These are phyloP conservation scores for Withania somnifera DNA, from an alignment of 305 asterid genomes.

Conservation along the genomic window DNA sequence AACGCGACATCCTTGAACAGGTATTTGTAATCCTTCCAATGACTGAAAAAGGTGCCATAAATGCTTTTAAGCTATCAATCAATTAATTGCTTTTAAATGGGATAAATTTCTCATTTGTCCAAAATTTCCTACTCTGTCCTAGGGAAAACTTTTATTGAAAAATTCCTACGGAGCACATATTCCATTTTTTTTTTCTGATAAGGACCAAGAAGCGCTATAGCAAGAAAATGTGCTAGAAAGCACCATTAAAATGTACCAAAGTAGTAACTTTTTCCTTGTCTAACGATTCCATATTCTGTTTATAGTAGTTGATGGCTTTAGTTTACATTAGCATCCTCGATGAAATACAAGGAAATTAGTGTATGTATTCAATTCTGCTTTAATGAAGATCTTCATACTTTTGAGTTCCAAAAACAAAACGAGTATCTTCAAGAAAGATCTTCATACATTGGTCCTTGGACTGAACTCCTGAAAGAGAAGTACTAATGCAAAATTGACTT, in stretches of 20 bases:
- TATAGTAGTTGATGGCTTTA: background rate
- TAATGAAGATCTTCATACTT: background rate
- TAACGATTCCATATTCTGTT: background rate
- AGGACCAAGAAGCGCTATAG: background rate
- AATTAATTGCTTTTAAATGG: background rate
- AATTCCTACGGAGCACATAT: background rate
- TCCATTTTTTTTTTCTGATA: background rate
- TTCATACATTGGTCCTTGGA: background rate
- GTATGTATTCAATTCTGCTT: background rate
- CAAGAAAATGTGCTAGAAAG: background rate
- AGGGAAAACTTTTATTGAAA: background rate
- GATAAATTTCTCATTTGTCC: background rate
- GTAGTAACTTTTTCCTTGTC: background rate
- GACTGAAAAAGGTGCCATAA: background rate
- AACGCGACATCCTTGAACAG: background rate
- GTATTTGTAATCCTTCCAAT: background rate
- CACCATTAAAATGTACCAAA: background rate
- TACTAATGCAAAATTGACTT: conserved; percentile 20
- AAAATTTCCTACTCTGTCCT: background rate
- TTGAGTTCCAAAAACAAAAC: too few relatives aligned
- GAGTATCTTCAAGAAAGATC: background rate
- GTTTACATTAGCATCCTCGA: background rate
- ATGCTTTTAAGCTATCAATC: background rate
- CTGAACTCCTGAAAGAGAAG: background rate
- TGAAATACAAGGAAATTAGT: background rate